Evolutionary conservation across 495 filamentous ascomycete genomes (phyloP).

Genomic region (Penicillium longicatenatum): DNA sequence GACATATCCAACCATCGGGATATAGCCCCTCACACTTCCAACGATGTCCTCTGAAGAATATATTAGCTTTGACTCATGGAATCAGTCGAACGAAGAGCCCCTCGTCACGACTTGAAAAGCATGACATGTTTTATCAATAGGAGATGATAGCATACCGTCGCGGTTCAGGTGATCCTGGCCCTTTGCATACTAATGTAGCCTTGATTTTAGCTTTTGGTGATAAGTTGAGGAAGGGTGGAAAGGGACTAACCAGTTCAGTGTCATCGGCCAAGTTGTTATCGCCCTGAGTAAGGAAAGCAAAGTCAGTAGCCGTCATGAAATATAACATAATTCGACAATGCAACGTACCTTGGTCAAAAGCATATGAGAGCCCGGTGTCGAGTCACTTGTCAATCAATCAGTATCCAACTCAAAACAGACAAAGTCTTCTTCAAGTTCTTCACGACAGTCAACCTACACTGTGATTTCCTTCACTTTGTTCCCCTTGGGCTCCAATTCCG

Average conservation of each 20-base stretch:
- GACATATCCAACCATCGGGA: constrained; percentile 95
- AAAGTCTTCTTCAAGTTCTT: background rate
- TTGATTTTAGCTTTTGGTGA: background rate
- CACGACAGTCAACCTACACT: constrained; percentile 24
- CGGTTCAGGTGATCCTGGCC: constrained; percentile 85
- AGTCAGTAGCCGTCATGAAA: background rate
- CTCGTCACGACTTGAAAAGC: background rate
- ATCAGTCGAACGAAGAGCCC: background rate
- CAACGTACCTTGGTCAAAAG: constrained; percentile 76
- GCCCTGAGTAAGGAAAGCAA: constrained; percentile 43
- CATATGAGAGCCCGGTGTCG: constrained; percentile 32
- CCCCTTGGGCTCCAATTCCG: constrained; percentile 47
- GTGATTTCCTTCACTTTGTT: constrained; percentile 44
- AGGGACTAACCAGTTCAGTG: constrained; percentile 65
- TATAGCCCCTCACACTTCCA: constrained; percentile 89
- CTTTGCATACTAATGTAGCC: constrained; percentile 50
- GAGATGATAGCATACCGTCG: constrained; percentile 65
- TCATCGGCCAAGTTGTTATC: constrained; percentile 97
- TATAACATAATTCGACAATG: background rate
- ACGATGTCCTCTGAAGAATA: constrained; percentile 41
- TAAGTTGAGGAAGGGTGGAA: background rate
- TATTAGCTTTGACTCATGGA: background rate
- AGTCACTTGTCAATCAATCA: constrained; percentile 24
- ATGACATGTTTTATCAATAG: background rate
- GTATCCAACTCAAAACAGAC: background rate